Percentiles rank a stretch among this genome's conserved stretches.
These are phyloP conservation scores for Mortierella sp. DNA, from an alignment of 371 early-diverging fungal genomes.

Conservation along the genomic window DNA sequence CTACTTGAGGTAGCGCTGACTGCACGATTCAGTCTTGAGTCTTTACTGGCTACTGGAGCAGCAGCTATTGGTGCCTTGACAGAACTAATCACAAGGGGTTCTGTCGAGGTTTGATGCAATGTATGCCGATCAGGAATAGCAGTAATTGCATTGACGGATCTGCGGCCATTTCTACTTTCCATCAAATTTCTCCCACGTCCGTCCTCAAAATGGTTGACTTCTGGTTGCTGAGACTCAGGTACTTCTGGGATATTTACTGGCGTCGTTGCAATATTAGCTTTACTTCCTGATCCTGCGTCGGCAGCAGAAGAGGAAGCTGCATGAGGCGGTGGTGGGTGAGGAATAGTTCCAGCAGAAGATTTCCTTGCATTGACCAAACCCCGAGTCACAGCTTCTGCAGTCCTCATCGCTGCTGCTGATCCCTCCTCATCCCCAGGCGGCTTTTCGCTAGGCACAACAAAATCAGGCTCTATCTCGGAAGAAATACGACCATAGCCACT, in stretches of 20 bases:
- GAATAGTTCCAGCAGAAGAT: background rate
- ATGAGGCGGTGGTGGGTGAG: background rate
- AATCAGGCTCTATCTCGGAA: background rate
- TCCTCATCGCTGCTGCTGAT: background rate
- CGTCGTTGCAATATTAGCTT: background rate
- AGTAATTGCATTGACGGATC: background rate
- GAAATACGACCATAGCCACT: background rate
- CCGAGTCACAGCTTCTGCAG: background rate
- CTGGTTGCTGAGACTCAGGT: background rate
- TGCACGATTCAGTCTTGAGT: slow-evolving; percentile 16
- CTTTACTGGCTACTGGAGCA: background rate
- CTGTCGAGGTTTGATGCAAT: background rate
- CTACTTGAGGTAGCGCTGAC: slow-evolving; percentile 15
- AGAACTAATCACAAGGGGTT: background rate
- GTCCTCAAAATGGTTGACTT: slow-evolving; percentile 12
- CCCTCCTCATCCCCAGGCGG: too few species aligned
- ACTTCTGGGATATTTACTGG: slow-evolving; percentile 17
- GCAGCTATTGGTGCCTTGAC: background rate
- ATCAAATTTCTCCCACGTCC: slow-evolving; percentile 7
- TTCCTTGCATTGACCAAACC: background rate
- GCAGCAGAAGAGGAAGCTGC: background rate
- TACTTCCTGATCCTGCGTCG: background rate
- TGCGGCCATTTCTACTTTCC: slow-evolving; percentile 1
- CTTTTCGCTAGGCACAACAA: background rate
- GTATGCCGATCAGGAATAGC: background rate